Evolutionary conservation across 2,329 filamentous ascomycete species (phyloP).

Genomic region (Dactylellina drechsleri): DNA sequence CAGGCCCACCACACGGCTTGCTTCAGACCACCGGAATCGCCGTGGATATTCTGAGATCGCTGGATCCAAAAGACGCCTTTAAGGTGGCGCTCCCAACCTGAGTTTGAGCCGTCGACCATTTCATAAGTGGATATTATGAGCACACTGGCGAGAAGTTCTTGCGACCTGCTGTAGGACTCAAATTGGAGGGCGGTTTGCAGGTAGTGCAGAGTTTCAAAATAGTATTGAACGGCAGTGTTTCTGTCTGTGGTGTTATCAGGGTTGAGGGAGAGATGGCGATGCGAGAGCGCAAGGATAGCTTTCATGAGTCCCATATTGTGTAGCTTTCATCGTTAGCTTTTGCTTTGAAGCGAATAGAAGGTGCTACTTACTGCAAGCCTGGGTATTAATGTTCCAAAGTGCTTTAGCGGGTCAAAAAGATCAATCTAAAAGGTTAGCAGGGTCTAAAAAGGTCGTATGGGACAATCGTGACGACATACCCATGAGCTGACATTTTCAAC

Average conservation of each 20-base stretch:
- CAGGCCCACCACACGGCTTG: conserved; percentile 74
- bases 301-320: conserved; percentile 70
- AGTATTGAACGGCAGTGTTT: conserved; percentile 67
- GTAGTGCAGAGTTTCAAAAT: conserved; percentile 72
- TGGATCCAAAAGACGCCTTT: conserved; percentile 75
- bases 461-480: conserved; percentile 41
- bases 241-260: conserved; percentile 59
- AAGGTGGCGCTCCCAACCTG: conserved; percentile 71
- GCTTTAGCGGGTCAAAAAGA: conserved; percentile 60
- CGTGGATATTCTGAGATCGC: conserved; percentile 71
- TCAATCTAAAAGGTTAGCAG: conserved; percentile 57
- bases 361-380: conserved; percentile 59
- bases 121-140: conserved; percentile 73
- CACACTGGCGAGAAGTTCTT: conserved; percentile 70
- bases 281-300: conserved; percentile 68
- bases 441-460: neutral
- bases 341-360: conserved; percentile 64
- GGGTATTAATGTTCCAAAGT: conserved; percentile 61
- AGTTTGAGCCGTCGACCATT: conserved; percentile 71
- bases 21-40: conserved; percentile 68
- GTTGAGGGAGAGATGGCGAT: conserved; percentile 66
- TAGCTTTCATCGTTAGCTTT: conserved; percentile 61
- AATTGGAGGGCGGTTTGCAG: conserved; percentile 70
- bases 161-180: conserved; percentile 68
- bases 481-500: conserved; percentile 57